Evolutionary conservation across 805 yeast genomes (phyloP).

Genomic region (Yamadazyma olivae): DNA sequence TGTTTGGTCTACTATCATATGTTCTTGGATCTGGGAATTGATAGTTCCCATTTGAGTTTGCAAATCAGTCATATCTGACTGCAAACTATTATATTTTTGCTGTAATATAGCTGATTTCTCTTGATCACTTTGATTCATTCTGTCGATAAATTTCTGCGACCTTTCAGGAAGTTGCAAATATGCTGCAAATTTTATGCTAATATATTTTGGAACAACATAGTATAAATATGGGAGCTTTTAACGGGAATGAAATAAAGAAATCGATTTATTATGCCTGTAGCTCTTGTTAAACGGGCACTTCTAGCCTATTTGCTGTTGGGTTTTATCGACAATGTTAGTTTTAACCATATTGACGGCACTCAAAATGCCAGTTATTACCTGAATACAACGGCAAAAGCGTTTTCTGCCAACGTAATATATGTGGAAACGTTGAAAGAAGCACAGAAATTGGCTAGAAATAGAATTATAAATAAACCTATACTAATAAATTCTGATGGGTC

Average conservation of each 20-base stretch:
- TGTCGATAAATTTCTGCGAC: neutral
- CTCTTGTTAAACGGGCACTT: too few relatives aligned
- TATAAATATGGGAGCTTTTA: neutral
- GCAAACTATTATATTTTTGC: conserved; percentile 38
- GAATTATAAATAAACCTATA: neutral
- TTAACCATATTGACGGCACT: too few relatives aligned
- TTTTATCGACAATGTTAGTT: too few relatives aligned
- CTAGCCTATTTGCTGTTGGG: too few relatives aligned
- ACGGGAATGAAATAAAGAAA: too few relatives aligned
- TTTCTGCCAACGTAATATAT: too few relatives aligned
- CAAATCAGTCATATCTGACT: conserved; percentile 35
- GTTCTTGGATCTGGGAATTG: conserved; percentile 38
- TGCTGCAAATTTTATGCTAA: too few relatives aligned
- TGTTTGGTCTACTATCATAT: conserved; percentile 39
- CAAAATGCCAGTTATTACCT: too few relatives aligned
- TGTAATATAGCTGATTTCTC: conserved; percentile 41
- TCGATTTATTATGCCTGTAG: too few relatives aligned
- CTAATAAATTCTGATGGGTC: neutral
- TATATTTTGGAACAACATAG: neutral
- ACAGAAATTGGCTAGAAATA: neutral
- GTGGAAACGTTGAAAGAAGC: conserved; percentile 1
- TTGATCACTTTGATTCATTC: conserved; percentile 15
- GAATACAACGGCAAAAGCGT: too few relatives aligned
- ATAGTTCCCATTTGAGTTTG: conserved; percentile 36
- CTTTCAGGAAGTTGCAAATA: too few relatives aligned